Evolutionary conservation across 139 green algal genomes (phyloP).

Genomic region (Coelastrella sp.): DNA sequence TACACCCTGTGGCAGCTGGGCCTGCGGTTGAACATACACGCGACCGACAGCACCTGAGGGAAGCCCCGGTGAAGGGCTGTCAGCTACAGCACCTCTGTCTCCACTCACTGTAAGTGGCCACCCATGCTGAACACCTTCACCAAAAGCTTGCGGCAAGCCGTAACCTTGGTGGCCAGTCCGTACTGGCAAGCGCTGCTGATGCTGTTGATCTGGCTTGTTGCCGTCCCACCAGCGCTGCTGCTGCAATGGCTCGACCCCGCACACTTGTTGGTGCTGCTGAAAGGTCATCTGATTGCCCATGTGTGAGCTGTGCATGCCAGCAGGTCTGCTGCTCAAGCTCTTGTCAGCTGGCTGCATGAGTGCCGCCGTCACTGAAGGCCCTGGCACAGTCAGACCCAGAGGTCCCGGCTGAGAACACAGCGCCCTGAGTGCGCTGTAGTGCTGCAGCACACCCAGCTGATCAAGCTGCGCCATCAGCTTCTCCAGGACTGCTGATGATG

Average conservation of each 20-base stretch:
- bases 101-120: no score
- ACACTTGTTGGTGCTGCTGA: slow-evolving; percentile 12
- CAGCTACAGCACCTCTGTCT: no score
- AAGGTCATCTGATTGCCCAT: neutral
- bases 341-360: neutral
- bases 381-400: neutral
- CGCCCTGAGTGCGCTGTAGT: neutral
- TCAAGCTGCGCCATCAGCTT: slow-evolving; percentile 29
- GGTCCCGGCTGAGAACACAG: slow-evolving; percentile 1
- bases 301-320: neutral
- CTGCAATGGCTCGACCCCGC: no score
- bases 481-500: neutral
- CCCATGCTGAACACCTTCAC: neutral
- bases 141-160: neutral
- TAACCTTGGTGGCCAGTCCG: neutral
- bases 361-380: neutral
- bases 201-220: neutral
- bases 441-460: slow-evolving; percentile 20
- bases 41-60: neutral
- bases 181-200: neutral
- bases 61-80: no score
- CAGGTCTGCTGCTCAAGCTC: neutral
- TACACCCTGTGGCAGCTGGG: neutral
- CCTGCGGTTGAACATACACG: neutral
- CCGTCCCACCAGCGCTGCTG: neutral